These are phyloP conservation scores for Claviceps digitariae DNA, from an alignment of 2,329 filamentous ascomycete species.

Conservation along the genomic window DNA sequence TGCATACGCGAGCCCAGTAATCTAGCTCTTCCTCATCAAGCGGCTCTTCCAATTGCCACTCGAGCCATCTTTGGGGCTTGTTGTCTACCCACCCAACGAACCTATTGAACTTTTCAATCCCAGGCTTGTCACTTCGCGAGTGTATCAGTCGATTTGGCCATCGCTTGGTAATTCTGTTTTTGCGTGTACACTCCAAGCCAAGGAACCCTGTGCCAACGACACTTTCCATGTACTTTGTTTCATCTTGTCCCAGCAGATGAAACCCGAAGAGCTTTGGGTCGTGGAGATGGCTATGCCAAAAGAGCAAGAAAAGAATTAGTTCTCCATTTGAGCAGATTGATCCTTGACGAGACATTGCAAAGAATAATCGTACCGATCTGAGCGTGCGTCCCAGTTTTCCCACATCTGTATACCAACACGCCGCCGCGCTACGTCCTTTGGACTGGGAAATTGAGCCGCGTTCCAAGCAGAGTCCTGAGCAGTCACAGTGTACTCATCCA, in stretches of 20 bases:
- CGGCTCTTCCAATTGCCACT: constrained; percentile 10
- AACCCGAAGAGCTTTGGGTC: neutral
- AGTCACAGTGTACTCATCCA: neutral
- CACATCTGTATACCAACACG: neutral
- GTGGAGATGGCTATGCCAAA: neutral
- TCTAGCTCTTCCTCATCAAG: neutral
- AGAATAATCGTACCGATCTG: neutral
- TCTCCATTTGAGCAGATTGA: neutral
- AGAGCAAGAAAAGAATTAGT: neutral
- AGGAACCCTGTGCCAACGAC: constrained; percentile 8
- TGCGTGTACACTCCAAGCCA: constrained; percentile 8
- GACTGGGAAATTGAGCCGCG: too few species aligned
- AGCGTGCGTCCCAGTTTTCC: neutral
- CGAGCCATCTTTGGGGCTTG: constrained; percentile 13
- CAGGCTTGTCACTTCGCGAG: constrained; percentile 4
- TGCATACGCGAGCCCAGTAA: neutral
- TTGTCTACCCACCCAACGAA: constrained; percentile 12
- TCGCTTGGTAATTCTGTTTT: constrained; percentile 11
- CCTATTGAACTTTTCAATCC: constrained; percentile 10
- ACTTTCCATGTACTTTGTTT: neutral
- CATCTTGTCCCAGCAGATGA: neutral
- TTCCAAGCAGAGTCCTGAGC: neutral
- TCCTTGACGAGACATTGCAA: neutral
- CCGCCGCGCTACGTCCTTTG: neutral
- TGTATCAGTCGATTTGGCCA: constrained; percentile 13